These are phyloP conservation scores for Globisporangium iwayamae DNA, from an alignment of 352 stramenopile genomes.

Conservation along the genomic window DNA sequence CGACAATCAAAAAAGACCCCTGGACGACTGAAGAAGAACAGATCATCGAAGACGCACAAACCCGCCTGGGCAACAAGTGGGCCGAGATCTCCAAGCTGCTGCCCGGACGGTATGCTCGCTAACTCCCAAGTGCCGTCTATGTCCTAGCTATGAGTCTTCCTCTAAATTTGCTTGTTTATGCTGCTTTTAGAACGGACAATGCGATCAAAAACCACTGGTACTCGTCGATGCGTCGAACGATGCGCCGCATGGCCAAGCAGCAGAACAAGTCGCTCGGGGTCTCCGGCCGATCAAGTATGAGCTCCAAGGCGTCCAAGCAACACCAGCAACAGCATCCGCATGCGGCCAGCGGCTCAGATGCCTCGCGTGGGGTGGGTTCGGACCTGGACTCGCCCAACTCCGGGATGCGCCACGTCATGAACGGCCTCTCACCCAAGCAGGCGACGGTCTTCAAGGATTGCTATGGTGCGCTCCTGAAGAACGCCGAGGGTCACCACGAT, in stretches of 20 bases:
- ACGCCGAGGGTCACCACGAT: slow-evolving; percentile 28
- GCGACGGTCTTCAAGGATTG: slow-evolving; percentile 70
- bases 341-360: slow-evolving; percentile 6
- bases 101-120: slow-evolving; percentile 68
- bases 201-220: slow-evolving; percentile 92
- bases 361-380: slow-evolving; percentile 1
- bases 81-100: slow-evolving; percentile 97
- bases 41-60: slow-evolving; percentile 88
- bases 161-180: not conserved
- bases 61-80: slow-evolving; percentile 96
- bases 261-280: slow-evolving; percentile 69
- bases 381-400: slow-evolving; percentile 14
- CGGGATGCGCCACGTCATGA: slow-evolving; percentile 30
- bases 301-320: slow-evolving; percentile 31
- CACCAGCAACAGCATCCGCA: slow-evolving; percentile 16
- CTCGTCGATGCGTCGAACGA: slow-evolving; percentile 88
- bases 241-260: slow-evolving; percentile 87
- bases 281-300: slow-evolving; percentile 15
- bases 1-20: slow-evolving; percentile 86
- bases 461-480: slow-evolving; percentile 70
- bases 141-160: not conserved
- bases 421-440: slow-evolving; percentile 56
- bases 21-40: slow-evolving; percentile 89
- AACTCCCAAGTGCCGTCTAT: not conserved
- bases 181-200: slow-evolving; percentile 65